Base-by-base conservation (phyloP, 208 protist species). In the Crithidia thermophila region DNA sequence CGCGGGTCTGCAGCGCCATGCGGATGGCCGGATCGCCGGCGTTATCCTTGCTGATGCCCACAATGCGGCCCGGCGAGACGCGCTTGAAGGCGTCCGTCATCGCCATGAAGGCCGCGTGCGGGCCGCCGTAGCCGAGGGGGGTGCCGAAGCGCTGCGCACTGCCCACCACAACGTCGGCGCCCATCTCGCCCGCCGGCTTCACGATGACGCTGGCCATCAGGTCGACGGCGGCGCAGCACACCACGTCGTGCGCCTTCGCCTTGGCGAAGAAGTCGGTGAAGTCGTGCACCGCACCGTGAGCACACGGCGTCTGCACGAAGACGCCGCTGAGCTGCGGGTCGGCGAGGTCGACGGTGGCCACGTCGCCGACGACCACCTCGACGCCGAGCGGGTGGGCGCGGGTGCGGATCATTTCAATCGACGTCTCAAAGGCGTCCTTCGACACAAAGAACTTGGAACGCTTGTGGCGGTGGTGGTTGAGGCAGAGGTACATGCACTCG, bases 71-170 rank as follows among this genome's bases (percentile, higher is more conserved):
- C 7, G 98, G 98, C 21, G 97, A 81, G 18, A 93, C 61, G 58
- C 98, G 94, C 70, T 95, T 94, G 72, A 95, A 86, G 34, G 90
- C 68, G 43, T 98, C 94, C 30, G 69, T 79, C 40, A 82, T 87
- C 3, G 98, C 87, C 57, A 99, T 91, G 84, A 99, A 99, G 23
- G 94, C 98, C n/a, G 98, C 98, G 76, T 99, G 98, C 51, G 98
- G 98, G 20, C 98, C 98, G 31, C 98, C 98, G 79, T 93, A 99
- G 46, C 93, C 91, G 11, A 97, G 73, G 28, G 94, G 95, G 42
- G 93, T 89, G 66, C 98, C 98, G 72, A 99, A 99, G 58, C 98
- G 87, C 84, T 99, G 98, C 21, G 88, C 77, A 21, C 77, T 91
- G 57, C 98, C 97, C 10, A 99, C 58, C 28, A 88, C 94, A 39